Conservation (phyloP, 768 basidiomycete species). For the Russula abietina region DNA sequence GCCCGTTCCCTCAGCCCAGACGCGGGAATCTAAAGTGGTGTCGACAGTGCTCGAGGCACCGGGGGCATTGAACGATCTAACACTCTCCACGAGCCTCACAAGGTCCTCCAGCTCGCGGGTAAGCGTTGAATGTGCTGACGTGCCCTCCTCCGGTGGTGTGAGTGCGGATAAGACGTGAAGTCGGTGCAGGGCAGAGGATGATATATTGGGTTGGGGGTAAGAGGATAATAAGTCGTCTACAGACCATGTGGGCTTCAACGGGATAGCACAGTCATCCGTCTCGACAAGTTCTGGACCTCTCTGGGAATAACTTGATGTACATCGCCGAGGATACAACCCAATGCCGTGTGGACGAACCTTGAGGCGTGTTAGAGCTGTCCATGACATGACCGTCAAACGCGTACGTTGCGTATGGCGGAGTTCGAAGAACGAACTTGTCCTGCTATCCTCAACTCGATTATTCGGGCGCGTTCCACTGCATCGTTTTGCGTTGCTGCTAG, state of each 20-base stretch:
- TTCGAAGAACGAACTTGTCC: slow-evolving; percentile 11
- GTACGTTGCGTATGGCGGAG: slow-evolving; percentile 19
- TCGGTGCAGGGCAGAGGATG: slow-evolving; percentile 49
- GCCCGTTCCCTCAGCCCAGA: slow-evolving; percentile 38
- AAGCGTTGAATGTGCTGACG: slow-evolving; percentile 45
- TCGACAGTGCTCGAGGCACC: slow-evolving; percentile 10
- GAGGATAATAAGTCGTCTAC: slow-evolving; percentile 70
- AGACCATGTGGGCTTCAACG: slow-evolving; percentile 70
- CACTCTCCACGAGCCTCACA: slow-evolving; percentile 73
- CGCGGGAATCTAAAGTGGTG: slow-evolving; percentile 35
- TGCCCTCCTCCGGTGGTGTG: slow-evolving; percentile 53
- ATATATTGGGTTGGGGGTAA: slow-evolving; percentile 62
- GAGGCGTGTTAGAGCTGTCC: background rate
- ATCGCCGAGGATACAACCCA: background rate
- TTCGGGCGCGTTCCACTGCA: no score
- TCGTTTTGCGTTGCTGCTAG: no score
- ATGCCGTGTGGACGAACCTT: background rate
- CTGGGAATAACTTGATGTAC: background rate
- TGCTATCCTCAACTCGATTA: no score
- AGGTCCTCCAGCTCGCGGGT: slow-evolving; percentile 64
- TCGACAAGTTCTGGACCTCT: slow-evolving; percentile 10
- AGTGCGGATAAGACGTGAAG: slow-evolving; percentile 73
- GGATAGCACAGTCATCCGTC: slow-evolving; percentile 59
- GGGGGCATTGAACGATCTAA: slow-evolving; percentile 51
- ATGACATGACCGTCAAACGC: slow-evolving; percentile 1